Evolutionary conservation across 1,139 yeast genomes (phyloP).

Genomic region (Meyerozyma smithsonii): DNA sequence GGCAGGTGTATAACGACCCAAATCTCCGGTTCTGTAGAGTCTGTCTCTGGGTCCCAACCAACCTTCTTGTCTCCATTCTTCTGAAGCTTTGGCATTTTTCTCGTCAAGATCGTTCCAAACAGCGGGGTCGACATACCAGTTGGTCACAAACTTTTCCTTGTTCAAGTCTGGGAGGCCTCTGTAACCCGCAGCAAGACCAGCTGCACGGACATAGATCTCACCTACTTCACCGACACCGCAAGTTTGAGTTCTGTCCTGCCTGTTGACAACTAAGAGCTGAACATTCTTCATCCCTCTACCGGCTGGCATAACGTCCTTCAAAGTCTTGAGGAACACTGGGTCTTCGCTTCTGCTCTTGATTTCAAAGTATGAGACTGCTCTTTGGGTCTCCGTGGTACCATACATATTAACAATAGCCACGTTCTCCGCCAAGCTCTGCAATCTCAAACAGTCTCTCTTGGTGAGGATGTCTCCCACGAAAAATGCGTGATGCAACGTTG

Average conservation of each 20-base stretch:
- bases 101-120: conserved; percentile 59
- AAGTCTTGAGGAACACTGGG: conserved; percentile 69
- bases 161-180: conserved; percentile 87
- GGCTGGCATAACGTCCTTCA: conserved; percentile 97
- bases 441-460: conserved; percentile 89
- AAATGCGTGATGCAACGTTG: conserved; percentile 88
- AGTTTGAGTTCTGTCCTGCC: conserved; percentile 79
- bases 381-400: conserved; percentile 98
- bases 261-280: conserved; percentile 87
- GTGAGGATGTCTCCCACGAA: conserved; percentile 97
- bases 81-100: conserved; percentile 29
- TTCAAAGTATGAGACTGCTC: conserved; percentile 92
- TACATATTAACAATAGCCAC: conserved; percentile 95
- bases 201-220: conserved; percentile 96
- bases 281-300: conserved; percentile 97
- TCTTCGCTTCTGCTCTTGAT: conserved; percentile 70
- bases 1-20: conserved; percentile 93
- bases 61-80: conserved; percentile 69
- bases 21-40: conserved; percentile 92
- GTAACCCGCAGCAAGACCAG: conserved; percentile 95
- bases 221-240: conserved; percentile 99
- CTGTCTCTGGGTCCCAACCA: conserved; percentile 97
- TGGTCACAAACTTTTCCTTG: conserved; percentile 77
- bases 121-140: conserved; percentile 74
- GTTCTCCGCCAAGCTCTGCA: conserved; percentile 88